Evolutionary conservation across 495 filamentous ascomycete genomes (phyloP), one percentile per base, ranked within the genome.

Genomic region (Aspergillus heteromorphus): DNA sequence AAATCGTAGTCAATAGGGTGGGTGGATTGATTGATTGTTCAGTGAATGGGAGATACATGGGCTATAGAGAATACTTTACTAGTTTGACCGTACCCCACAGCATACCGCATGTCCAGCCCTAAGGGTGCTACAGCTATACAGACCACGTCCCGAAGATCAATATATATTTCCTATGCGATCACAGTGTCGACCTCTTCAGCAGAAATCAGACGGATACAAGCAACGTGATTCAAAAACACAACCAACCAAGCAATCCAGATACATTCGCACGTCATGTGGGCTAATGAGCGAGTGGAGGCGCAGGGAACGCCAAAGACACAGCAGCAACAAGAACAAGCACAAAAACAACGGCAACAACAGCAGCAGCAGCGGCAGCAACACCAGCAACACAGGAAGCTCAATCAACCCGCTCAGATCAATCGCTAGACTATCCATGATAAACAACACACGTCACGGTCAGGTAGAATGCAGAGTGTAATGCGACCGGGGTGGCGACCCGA

Each of bases 361-460:
- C 21, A 56, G 40, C 25, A 40, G 23, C 16, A 47, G 49, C 25
- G 56, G 17, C 42, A 45, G 21, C 47, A 58, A 40, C 18, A 21
- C 38, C 54, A 54, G 36, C 48, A 54, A 41, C 48, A 55, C 43
- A 62, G 54, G 51, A 36, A 54, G 54, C 43, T 48, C 43, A 51
- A 56, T 56, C 58, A 62, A 62, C 55, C 63, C 65, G 65, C 65
- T 67, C 52, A 67, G 54, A 61, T 67, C 61, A 63, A 63, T 64
- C 61, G 65, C 65, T 67, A 64, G 56, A 67, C 59, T 64, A 67
- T 62, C 59, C 61, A 62, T 60, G 54, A 61, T 64, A 58, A 60
- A 59, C 53, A 50, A 54, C 53, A 57, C 54, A n/a, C n/a, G n/a
- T n/a, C n/a, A n/a, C n/a, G n/a, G 58, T 40, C 57, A 51, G 40